Evolutionary conservation across 2,329 filamentous ascomycete species (phyloP).

Genomic region (Aschersonia sp.): DNA sequence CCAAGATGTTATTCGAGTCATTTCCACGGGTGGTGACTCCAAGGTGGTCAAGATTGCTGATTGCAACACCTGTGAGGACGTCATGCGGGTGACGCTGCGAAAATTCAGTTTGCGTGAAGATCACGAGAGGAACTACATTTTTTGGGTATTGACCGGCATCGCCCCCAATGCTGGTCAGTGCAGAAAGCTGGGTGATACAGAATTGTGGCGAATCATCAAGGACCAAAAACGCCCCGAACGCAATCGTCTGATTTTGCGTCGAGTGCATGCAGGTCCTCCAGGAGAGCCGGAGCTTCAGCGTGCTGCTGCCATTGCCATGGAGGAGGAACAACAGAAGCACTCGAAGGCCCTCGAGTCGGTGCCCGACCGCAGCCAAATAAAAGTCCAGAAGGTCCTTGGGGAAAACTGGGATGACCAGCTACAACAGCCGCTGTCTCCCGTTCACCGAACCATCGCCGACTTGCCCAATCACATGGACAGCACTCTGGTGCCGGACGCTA

Average conservation of each 20-base stretch:
- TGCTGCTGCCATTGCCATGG: conserved; percentile 76
- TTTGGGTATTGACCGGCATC: conserved; percentile 78
- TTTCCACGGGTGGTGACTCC: conserved; percentile 79
- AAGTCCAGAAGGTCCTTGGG: conserved; percentile 79
- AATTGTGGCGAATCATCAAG: conserved; percentile 82
- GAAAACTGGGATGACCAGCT: conserved; percentile 70
- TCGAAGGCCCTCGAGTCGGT: conserved; percentile 44
- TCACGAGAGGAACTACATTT: conserved; percentile 90
- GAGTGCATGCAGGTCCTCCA: conserved; percentile 84
- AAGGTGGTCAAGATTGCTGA: conserved; percentile 89
- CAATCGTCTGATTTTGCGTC: conserved; percentile 77
- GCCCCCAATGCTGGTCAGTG: conserved; percentile 73
- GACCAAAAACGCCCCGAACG: conserved; percentile 74
- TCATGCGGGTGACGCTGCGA: conserved; percentile 75
- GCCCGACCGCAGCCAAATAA: conserved; percentile 69
- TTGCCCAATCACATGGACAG: conserved; percentile 43
- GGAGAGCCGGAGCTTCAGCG: conserved; percentile 74
- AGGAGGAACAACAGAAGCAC: conserved; percentile 68
- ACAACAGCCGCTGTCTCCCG: conserved; percentile 75
- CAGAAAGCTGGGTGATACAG: conserved; percentile 69
- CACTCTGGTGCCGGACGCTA: conserved; percentile 32
- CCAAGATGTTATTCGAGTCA: conserved; percentile 82
- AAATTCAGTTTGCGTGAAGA: conserved; percentile 83
- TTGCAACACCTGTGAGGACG: conserved; percentile 82
- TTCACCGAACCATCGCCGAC: conserved; percentile 38